Conservation (phyloP, 345 rosid genomes). For the Arabis alpina region DNA sequence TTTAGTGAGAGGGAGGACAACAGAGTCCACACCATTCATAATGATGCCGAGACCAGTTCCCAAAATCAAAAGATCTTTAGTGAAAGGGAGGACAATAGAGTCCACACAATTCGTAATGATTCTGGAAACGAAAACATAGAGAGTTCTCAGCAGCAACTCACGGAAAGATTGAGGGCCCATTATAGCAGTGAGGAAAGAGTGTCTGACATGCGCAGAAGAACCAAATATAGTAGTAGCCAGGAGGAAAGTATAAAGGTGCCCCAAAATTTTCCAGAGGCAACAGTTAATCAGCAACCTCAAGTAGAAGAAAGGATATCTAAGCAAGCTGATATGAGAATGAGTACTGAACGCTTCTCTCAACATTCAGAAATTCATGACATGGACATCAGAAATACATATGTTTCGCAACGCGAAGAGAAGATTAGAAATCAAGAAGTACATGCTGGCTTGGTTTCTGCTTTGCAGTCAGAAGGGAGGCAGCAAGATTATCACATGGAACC, state of each 20-base stretch:
- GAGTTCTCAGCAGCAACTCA: slow-evolving; percentile 40
- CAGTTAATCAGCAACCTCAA: slow-evolving; percentile 42
- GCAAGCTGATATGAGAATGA: slow-evolving; percentile 45
- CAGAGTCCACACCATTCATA: slow-evolving; percentile 31
- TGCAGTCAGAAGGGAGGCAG: slow-evolving; percentile 46
- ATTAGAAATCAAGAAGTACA: slow-evolving; percentile 49
- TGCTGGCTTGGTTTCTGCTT: slow-evolving; percentile 41
- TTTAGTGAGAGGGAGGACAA: slow-evolving; percentile 47
- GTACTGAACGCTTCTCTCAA: slow-evolving; percentile 47
- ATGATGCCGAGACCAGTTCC: slow-evolving; percentile 27
- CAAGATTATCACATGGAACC: slow-evolving; percentile 44
- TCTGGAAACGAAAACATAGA: slow-evolving; percentile 39
- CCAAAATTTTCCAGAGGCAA: slow-evolving; percentile 42
- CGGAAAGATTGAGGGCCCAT: slow-evolving; percentile 44
- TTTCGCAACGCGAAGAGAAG: slow-evolving; percentile 46
- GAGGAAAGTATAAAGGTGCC: slow-evolving; percentile 45
- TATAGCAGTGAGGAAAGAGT: slow-evolving; percentile 46
- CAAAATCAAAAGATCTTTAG: slow-evolving; percentile 47
- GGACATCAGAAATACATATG: slow-evolving; percentile 41
- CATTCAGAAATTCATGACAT: slow-evolving; percentile 42
- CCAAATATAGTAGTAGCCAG: slow-evolving; percentile 48
- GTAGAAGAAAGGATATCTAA: slow-evolving; percentile 45
- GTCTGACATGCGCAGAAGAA: slow-evolving; percentile 50
- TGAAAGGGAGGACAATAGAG: slow-evolving; percentile 46
- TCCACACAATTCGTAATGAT: slow-evolving; percentile 30